A percentile compares a stretch with the other conserved stretches of the same genome.
These are phyloP conservation scores for Trichaptum fuscoviolaceum DNA, from an alignment of 768 basidiomycete species.

Conservation along the genomic window DNA sequence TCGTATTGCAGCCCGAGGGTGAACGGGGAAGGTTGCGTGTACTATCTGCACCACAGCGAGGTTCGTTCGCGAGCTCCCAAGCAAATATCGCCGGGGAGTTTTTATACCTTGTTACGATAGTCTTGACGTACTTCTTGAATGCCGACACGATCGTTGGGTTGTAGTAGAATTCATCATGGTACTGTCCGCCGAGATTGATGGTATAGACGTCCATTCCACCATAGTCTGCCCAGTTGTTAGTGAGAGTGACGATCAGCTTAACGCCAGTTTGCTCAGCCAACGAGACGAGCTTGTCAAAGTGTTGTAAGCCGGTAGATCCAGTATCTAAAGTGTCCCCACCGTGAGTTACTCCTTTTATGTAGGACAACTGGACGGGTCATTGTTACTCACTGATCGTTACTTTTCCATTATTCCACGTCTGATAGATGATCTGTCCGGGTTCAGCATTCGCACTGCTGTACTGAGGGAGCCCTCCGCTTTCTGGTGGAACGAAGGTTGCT, in stretches of 20 bases:
- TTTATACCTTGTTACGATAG: constrained; percentile 26
- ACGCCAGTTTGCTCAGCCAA: constrained; percentile 19
- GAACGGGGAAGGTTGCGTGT: constrained; percentile 16
- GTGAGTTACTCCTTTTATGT: not conserved
- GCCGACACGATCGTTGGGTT: constrained; percentile 16
- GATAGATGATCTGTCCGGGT: constrained; percentile 15
- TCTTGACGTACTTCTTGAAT: constrained; percentile 24
- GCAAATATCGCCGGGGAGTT: constrained; percentile 25
- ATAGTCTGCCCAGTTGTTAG: constrained; percentile 6
- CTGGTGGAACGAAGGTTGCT: not conserved
- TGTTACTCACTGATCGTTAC: constrained; percentile 17
- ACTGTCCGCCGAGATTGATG: constrained; percentile 12
- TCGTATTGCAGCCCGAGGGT: constrained; percentile 12
- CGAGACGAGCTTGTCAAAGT: constrained; percentile 17
- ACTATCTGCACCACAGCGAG: constrained; percentile 33
- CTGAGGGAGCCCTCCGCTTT: not conserved
- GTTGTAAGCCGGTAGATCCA: constrained; percentile 8
- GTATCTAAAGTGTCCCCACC: not conserved
- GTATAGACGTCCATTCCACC: constrained; percentile 22
- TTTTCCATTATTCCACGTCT: constrained; percentile 17
- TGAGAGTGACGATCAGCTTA: constrained; percentile 18
- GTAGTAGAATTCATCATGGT: constrained; percentile 19
- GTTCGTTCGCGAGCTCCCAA: constrained; percentile 48
- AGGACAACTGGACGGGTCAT: constrained; percentile 3
- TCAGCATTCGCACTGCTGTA: not conserved